Conservation (phyloP, 2,329 filamentous ascomycete species). For the Capronia americana region DNA sequence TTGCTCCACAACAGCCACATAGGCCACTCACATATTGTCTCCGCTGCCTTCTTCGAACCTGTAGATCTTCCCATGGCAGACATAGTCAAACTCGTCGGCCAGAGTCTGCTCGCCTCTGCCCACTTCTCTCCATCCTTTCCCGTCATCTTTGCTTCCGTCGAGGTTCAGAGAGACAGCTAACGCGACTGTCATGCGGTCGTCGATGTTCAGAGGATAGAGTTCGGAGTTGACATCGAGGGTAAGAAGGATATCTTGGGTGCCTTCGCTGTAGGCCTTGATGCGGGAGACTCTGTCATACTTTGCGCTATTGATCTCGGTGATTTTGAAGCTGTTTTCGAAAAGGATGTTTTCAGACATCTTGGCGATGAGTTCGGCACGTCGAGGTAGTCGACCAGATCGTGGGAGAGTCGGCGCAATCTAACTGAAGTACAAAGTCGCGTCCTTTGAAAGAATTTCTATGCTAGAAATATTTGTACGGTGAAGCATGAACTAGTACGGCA, state of each 20-base stretch:
- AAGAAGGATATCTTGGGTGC: conserved; percentile 74
- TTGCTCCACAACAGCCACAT: conserved; percentile 2
- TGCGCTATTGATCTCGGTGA: conserved; percentile 77
- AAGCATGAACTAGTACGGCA: conserved; percentile 5
- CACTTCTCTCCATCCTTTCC: conserved; percentile 77
- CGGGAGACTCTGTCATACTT: conserved; percentile 97
- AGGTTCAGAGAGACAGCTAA: conserved; percentile 84
- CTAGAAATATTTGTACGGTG: background rate
- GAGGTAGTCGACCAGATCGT: background rate
- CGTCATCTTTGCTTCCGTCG: conserved; percentile 80
- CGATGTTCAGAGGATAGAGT: conserved; percentile 77
- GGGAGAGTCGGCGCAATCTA: background rate
- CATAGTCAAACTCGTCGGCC: conserved; percentile 59
- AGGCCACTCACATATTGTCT: conserved; percentile 76
- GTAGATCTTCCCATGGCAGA: conserved; percentile 60
- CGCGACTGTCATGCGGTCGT: conserved; percentile 79
- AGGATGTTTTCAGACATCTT: conserved; percentile 84
- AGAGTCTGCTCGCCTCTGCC: conserved; percentile 64
- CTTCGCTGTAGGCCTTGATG: conserved; percentile 66
- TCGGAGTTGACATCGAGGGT: conserved; percentile 93
- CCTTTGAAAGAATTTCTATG: background rate
- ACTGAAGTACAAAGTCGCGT: background rate
- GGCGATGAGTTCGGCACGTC: conserved; percentile 43
- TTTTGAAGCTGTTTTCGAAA: conserved; percentile 89
- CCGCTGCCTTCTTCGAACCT: conserved; percentile 66